Conservation (phyloP, 495 filamentous ascomycete genomes). For the Penicillium taxi region DNA sequence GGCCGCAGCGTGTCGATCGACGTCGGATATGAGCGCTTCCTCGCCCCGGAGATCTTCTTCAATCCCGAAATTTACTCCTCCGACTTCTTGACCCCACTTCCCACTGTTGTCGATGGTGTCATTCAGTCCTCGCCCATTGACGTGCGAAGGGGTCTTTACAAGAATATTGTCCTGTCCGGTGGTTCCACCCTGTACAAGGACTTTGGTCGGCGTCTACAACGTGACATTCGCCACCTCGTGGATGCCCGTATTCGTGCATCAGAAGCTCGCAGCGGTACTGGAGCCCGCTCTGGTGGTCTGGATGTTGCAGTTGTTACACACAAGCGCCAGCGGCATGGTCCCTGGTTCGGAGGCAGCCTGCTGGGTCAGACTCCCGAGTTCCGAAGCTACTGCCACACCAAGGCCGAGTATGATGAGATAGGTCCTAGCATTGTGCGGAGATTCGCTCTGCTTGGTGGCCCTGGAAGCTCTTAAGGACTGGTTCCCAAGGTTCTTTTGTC, state of each 20-base stretch:
- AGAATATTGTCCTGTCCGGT: conserved; percentile 97
- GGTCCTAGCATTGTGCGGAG: conserved; percentile 91
- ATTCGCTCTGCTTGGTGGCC: conserved; percentile 89
- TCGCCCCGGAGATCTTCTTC: conserved; percentile 98
- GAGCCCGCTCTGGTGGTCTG: conserved; percentile 69
- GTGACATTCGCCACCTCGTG: conserved; percentile 91
- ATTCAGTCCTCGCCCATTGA: conserved; percentile 97
- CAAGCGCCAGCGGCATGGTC: conserved; percentile 90
- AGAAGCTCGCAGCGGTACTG: conserved; percentile 83
- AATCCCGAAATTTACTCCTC: conserved; percentile 99
- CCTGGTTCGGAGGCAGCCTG: conserved; percentile 96
- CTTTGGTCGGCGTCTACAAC: conserved; percentile 89
- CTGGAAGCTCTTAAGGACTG: conserved; percentile 54
- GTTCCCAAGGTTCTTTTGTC: conserved; percentile 9
- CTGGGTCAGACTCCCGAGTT: conserved; percentile 98
- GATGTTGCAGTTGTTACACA: conserved; percentile 96
- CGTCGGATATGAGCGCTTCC: conserved; percentile 95
- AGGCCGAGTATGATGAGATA: conserved; percentile 91
- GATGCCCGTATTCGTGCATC: conserved; percentile 86
- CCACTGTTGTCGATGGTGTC: conserved; percentile 87
- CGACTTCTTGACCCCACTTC: conserved; percentile 92
- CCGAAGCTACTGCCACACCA: conserved; percentile 96
- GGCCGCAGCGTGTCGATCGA: conserved; percentile 79
- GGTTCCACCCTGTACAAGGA: conserved; percentile 96
- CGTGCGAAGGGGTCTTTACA: conserved; percentile 92